Evolutionary conservation across 257 asterid genomes (phyloP).

Genomic region (Misopates orontium): DNA sequence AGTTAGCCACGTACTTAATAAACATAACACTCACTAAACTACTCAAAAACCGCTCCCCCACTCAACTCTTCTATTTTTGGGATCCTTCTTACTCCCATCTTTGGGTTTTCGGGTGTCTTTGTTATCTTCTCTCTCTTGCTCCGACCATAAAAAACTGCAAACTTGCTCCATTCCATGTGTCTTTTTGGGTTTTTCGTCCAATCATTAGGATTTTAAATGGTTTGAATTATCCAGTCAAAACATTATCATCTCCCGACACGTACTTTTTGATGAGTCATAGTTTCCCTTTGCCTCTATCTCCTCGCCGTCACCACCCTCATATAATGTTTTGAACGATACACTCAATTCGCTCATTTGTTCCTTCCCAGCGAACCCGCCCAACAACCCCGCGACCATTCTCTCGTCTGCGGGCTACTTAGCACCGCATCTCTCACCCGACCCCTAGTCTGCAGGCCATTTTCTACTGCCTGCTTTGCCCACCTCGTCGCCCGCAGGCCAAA

Average conservation of each 20-base stretch:
- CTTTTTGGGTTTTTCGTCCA: neutral
- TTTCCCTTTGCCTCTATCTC: neutral
- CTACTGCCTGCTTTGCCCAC: too few relatives aligned
- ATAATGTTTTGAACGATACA: neutral
- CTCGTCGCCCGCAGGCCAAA: too few relatives aligned
- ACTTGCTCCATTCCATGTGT: neutral
- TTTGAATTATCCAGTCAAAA: neutral
- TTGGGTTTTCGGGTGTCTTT: conserved; percentile 16
- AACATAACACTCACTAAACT: neutral
- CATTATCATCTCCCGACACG: neutral
- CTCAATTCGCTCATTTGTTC: neutral
- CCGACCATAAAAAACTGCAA: neutral
- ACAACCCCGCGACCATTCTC: too few relatives aligned
- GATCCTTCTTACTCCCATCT: too few relatives aligned
- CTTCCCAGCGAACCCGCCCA: too few relatives aligned
- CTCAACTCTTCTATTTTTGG: neutral
- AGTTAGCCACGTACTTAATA: neutral
- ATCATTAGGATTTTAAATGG: neutral
- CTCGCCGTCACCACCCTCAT: neutral
- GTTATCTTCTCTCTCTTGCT: neutral
- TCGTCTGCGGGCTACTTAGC: too few relatives aligned
- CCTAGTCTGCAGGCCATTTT: too few relatives aligned
- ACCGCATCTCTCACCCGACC: too few relatives aligned
- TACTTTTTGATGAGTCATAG: neutral
- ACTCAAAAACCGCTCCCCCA: neutral